A percentile compares a stretch with the other conserved stretches of the same genome.
Conservation (phyloP, 2,329 filamentous ascomycete genomes). For the Botryosphaeria dothidea region DNA sequence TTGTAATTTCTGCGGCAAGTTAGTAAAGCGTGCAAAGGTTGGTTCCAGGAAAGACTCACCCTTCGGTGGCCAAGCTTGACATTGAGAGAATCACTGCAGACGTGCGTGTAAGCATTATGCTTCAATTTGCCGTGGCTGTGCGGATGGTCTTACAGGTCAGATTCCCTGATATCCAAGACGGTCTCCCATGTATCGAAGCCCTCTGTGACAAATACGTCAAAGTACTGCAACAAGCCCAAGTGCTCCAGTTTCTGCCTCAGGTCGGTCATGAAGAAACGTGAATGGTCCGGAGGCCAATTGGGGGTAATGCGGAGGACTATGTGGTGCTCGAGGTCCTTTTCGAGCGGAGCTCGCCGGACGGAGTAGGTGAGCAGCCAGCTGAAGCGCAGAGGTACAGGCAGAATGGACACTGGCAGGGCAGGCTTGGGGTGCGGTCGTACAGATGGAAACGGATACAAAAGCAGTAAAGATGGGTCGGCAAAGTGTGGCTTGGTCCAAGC, state of each 20-base stretch:
- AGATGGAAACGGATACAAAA: slow-evolving; percentile 12
- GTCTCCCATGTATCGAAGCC: slow-evolving; percentile 86
- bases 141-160: slow-evolving; percentile 65
- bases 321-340: background rate
- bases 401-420: background rate
- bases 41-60: slow-evolving; percentile 50
- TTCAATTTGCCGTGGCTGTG: background rate
- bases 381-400: background rate
- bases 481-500: slow-evolving; percentile 9
- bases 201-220: slow-evolving; percentile 70
- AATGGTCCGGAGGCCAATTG: background rate
- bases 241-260: slow-evolving; percentile 69
- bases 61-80: slow-evolving; percentile 81
- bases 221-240: slow-evolving; percentile 77
- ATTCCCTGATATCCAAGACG: slow-evolving; percentile 80
- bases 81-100: slow-evolving; percentile 64
- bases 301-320: background rate
- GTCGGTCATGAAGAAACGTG: slow-evolving; percentile 58
- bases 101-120: slow-evolving; percentile 17
- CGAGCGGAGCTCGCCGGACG: background rate
- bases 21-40: background rate
- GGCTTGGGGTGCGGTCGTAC: background rate
- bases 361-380: background rate
- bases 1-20: slow-evolving; percentile 68
- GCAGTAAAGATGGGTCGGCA: slow-evolving; percentile 13